phyloP scores from a whole-genome alignment of 495 filamentous ascomycete species.

The Podospora sp. region DNA sequence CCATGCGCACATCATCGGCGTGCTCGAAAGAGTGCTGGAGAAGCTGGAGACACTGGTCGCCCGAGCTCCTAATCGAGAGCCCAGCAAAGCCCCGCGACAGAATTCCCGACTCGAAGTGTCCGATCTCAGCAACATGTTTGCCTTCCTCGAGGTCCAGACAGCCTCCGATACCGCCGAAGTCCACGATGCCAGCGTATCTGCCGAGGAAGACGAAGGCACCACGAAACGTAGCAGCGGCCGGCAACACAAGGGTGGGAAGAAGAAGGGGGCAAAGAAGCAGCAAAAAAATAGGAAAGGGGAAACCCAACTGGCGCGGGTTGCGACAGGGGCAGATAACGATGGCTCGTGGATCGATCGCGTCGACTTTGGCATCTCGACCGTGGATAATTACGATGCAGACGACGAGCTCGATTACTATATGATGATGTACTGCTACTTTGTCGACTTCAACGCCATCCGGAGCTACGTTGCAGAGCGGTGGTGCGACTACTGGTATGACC shows the following conservation, averaged over 20 bases:
- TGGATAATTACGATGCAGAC: conserved; percentile 21
- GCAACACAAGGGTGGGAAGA: conserved; percentile 23
- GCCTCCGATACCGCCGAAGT: conserved; percentile 9
- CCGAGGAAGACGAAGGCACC: conserved; percentile 5
- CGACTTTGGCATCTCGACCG: conserved; percentile 9
- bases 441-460: conserved; percentile 37
- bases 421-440: conserved; percentile 41
- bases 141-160: conserved; percentile 29
- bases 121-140: conserved; percentile 37
- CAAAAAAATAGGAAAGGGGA: conserved; percentile 20
- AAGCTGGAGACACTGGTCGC: conserved; percentile 24
- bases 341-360: conserved; percentile 13
- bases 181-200: conserved; percentile 13
- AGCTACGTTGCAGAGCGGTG: conserved; percentile 34
- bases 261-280: conserved; percentile 27
- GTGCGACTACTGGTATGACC: conserved; percentile 35
- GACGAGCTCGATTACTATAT: conserved; percentile 37
- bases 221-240: conserved; percentile 1
- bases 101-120: conserved; percentile 7
- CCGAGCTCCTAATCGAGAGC: background rate
- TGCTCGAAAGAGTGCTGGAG: conserved; percentile 32
- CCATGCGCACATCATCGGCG: conserved; percentile 32
- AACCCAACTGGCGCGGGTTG: background rate
- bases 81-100: background rate
- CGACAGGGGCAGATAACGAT: conserved; percentile 2